Conservation (phyloP, 331 rosid species). For the Prunus yedoensis region DNA sequence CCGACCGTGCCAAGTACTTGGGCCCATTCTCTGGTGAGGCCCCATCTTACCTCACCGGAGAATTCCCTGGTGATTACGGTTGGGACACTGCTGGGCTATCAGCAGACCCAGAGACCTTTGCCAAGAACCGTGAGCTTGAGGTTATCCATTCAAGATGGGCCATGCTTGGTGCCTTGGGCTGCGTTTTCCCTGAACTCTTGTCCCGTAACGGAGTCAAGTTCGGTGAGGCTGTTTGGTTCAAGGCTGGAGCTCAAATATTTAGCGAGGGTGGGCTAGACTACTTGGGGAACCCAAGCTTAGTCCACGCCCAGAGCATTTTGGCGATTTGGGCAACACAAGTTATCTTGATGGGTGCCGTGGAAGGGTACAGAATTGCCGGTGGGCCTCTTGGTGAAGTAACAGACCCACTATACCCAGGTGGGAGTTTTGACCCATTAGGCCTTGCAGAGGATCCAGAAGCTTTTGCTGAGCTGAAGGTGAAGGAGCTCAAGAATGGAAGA, state of each 20-base stretch:
- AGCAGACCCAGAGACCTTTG: too few relatives aligned
- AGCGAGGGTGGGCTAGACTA: conserved; percentile 12
- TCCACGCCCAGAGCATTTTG: conserved; percentile 16
- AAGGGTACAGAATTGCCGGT: conserved; percentile 10
- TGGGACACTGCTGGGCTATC: too few relatives aligned
- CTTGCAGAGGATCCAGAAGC: neutral
- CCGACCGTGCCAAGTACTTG: too few relatives aligned
- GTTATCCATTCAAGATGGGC: too few relatives aligned
- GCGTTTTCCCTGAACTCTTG: conserved; percentile 16
- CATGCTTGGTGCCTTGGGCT: neutral
- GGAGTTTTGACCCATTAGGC: neutral
- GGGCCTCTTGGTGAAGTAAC: conserved; percentile 14
- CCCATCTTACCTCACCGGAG: too few relatives aligned
- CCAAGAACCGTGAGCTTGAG: too few relatives aligned
- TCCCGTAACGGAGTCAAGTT: neutral
- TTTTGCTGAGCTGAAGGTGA: conserved; percentile 2
- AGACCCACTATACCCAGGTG: conserved; percentile 3
- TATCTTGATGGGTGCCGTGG: conserved; percentile 10
- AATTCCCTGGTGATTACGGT: too few relatives aligned
- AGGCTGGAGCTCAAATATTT: conserved; percentile 15
- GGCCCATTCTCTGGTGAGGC: too few relatives aligned
- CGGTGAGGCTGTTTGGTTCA: conserved; percentile 9
- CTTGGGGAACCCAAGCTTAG: conserved; percentile 12
- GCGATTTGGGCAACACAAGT: conserved; percentile 12
- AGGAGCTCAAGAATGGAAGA: neutral